A percentile compares a stretch with the other conserved stretches of the same genome.
Conservation (phyloP, 78 protist genomes). For the Pelomyxa schiedti region DNA sequence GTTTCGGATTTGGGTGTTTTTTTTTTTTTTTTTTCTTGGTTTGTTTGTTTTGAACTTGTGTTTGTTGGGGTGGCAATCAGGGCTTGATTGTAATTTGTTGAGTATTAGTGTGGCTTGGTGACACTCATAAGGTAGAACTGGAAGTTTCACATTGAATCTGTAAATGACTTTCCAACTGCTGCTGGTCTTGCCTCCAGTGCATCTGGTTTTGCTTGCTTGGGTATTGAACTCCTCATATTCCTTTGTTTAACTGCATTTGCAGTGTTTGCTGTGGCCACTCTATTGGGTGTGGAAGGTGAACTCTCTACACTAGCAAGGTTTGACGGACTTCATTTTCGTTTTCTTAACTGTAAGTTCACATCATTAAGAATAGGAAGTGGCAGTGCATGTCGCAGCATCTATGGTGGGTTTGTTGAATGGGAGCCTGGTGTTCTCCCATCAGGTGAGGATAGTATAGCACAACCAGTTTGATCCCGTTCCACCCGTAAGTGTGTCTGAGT, state of each 20-base stretch:
- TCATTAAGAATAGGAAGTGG: slow-evolving; percentile 88
- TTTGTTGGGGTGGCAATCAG: background rate
- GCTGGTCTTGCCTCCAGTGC: slow-evolving; percentile 99
- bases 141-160: slow-evolving; percentile 61
- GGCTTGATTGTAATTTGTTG: background rate
- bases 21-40: background rate
- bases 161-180: slow-evolving; percentile 95
- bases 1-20: background rate
- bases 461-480: background rate
- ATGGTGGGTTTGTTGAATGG: slow-evolving; percentile 97
- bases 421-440: slow-evolving; percentile 55
- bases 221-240: slow-evolving; percentile 45
- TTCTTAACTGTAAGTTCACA: background rate
- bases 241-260: background rate
- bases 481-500: background rate
- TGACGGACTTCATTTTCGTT: background rate
- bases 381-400: slow-evolving; percentile 86
- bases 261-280: background rate
- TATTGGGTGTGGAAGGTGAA: slow-evolving; percentile 39
- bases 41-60: background rate
- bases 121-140: too few relatives aligned
- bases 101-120: too few relatives aligned
- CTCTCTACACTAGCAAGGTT: slow-evolving; percentile 55
- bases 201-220: slow-evolving; percentile 83
- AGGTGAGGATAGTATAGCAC: slow-evolving; percentile 24